Base-by-base conservation (phyloP, 2,329 filamentous ascomycete species). In the Talaromyces islandicus region DNA sequence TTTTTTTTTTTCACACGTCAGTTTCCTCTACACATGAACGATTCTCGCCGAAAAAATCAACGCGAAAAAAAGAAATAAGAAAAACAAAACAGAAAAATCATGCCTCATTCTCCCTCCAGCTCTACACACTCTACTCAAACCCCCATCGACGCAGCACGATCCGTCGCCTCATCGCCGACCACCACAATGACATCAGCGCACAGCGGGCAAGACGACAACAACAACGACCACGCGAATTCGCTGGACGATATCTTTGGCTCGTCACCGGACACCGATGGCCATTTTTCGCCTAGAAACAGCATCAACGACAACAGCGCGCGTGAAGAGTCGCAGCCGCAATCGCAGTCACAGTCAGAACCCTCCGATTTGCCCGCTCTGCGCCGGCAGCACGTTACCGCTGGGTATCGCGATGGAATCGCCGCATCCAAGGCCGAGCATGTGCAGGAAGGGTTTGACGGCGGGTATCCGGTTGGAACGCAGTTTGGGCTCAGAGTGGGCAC, bases 361-460 rank as follows among this genome's bases (percentile, higher is more conserved):
- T 86, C 83, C n/a, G 92, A 96, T 67, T 83, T 94, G 56, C 85
- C 83, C 21, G 86, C 89, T 25, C 82, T 96, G 17, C 86, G 89
- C 67, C 83, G 85, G 48, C 87, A 89, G 59, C 91, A 96, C 72
- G 83, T 86, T 57, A 97, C 90, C 7, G 87, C 90, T 43, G 94
- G 94, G 21, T 97, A 97, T 76, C 88, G 93, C 61, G 92, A 97
- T 68, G 94, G 93, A 51, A 84, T 97, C 57, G 83, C 88, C 0
- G 79, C 79, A 3, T 89, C 89, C 32, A 97, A 97, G 73, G 84
- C 84, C 27, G 77, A 81, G 54, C 88, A 86, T 68, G 85, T 97
- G 27, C 94, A 99, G 75, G 81, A 81, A 14, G 93, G 93, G 0
- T 97, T 99, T 70, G 94, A 99, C 71, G 90, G 93, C 64, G 93